Conservation (phyloP, 805 yeast genomes). For the Teunomyces atbi region DNA sequence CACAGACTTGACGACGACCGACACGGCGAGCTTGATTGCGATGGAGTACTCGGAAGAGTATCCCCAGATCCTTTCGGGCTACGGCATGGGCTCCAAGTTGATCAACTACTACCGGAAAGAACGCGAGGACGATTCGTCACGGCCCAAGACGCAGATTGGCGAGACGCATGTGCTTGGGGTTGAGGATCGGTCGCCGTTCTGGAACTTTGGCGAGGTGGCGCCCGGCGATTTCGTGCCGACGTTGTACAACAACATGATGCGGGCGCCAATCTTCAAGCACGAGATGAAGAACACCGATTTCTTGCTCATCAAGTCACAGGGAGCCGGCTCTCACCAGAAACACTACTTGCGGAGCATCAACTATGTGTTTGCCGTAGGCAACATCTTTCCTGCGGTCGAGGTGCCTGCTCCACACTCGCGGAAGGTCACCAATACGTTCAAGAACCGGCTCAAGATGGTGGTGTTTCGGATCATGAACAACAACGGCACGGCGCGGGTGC, state of each 20-base stretch:
- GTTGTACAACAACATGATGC: constrained; percentile 80
- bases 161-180: constrained; percentile 96
- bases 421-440: constrained; percentile 89
- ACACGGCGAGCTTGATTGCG: constrained; percentile 70
- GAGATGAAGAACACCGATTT: constrained; percentile 79
- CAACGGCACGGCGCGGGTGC: constrained; percentile 66
- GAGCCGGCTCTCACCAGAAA: constrained; percentile 69
- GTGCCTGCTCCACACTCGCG: constrained; percentile 98
- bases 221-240: constrained; percentile 94
- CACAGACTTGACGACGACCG: constrained; percentile 79
- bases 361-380: constrained; percentile 84
- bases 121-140: constrained; percentile 71
- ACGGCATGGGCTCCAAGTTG: constrained; percentile 94
- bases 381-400: constrained; percentile 87
- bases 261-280: constrained; percentile 93
- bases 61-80: constrained; percentile 78
- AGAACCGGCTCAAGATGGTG: constrained; percentile 89
- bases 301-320: constrained; percentile 72
- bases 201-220: constrained; percentile 97
- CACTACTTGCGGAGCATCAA: constrained; percentile 69
- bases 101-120: constrained; percentile 90
- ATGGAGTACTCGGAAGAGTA: constrained; percentile 89
- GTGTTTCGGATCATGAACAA: constrained; percentile 84
- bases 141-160: constrained; percentile 88
- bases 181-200: constrained; percentile 94